Evolutionary conservation across 768 basidiomycete species (phyloP).

Genomic region (Boletus speciosus): DNA sequence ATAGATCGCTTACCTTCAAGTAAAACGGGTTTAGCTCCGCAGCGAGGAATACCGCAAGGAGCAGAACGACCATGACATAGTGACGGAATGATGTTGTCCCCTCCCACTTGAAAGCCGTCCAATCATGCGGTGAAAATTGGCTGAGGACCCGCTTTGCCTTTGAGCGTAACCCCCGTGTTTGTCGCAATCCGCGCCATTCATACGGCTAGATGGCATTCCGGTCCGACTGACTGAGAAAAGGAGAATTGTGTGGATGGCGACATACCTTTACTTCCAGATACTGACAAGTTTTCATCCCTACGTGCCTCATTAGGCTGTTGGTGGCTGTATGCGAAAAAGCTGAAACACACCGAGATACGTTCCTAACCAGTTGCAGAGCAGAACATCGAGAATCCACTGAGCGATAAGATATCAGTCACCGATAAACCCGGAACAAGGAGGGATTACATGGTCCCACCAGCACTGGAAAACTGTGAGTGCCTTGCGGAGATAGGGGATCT

Average conservation of each 20-base stretch:
- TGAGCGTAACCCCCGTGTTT: constrained; percentile 71
- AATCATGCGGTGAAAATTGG: constrained; percentile 86
- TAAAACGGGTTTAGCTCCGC: constrained; percentile 89
- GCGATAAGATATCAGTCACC: constrained; percentile 13
- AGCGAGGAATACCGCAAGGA: constrained; percentile 75
- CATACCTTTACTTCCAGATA: constrained; percentile 82
- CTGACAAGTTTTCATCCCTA: constrained; percentile 85
- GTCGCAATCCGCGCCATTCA: constrained; percentile 79
- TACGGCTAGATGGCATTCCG: constrained; percentile 53
- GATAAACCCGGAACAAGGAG: background rate
- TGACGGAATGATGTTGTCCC: constrained; percentile 71
- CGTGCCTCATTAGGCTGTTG: constrained; percentile 13
- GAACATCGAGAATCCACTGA: constrained; percentile 84
- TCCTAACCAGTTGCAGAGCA: constrained; percentile 86
- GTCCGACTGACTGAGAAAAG: background rate
- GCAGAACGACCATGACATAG: constrained; percentile 69
- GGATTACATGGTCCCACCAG: constrained; percentile 89
- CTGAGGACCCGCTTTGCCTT: constrained; percentile 77
- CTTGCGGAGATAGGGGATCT: constrained; percentile 16
- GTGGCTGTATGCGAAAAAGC: constrained; percentile 7
- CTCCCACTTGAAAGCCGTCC: constrained; percentile 87
- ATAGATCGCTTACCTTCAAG: constrained; percentile 55
- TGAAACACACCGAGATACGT: constrained; percentile 64
- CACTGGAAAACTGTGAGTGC: constrained; percentile 46
- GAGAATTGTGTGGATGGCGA: background rate